Conservation (phyloP, 2,329 filamentous ascomycete genomes). For the Karstenula rhodostoma region DNA sequence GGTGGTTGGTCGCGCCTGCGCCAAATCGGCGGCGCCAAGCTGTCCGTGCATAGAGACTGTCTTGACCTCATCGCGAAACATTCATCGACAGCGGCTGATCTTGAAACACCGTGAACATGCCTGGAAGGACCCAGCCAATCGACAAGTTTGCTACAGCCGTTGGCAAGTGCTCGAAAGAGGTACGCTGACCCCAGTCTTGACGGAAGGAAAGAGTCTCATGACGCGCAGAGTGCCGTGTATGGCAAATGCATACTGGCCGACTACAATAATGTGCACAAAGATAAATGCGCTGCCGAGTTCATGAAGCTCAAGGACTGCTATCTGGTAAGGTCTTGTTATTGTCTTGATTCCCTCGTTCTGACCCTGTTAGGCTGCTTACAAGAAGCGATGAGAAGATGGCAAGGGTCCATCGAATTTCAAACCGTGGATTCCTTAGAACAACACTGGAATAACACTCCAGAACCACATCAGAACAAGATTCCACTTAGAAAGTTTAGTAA, state of each 20-base stretch:
- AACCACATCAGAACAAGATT: background rate
- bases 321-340: constrained; percentile 64
- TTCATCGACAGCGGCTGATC: background rate
- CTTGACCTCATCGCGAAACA: constrained; percentile 23
- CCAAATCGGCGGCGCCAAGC: constrained; percentile 23
- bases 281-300: constrained; percentile 89
- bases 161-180: constrained; percentile 72
- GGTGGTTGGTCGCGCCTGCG: constrained; percentile 28
- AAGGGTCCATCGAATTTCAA: background rate
- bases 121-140: constrained; percentile 65
- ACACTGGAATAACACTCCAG: background rate
- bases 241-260: constrained; percentile 91
- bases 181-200: constrained; percentile 45
- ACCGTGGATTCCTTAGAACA: background rate
- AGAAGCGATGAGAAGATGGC: constrained; percentile 33
- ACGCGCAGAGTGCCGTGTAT: constrained; percentile 76
- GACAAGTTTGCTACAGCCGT: constrained; percentile 73
- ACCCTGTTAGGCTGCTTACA: constrained; percentile 37
- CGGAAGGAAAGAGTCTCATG: background rate
- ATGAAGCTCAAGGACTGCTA: constrained; percentile 87
- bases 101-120: constrained; percentile 30
- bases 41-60: constrained; percentile 16
- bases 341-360: background rate
- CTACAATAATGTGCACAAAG: constrained; percentile 88
- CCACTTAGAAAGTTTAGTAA: background rate